These are phyloP conservation scores for Wallacemonas rigidus DNA, from an alignment of 208 protist species.

Conservation along the genomic window DNA sequence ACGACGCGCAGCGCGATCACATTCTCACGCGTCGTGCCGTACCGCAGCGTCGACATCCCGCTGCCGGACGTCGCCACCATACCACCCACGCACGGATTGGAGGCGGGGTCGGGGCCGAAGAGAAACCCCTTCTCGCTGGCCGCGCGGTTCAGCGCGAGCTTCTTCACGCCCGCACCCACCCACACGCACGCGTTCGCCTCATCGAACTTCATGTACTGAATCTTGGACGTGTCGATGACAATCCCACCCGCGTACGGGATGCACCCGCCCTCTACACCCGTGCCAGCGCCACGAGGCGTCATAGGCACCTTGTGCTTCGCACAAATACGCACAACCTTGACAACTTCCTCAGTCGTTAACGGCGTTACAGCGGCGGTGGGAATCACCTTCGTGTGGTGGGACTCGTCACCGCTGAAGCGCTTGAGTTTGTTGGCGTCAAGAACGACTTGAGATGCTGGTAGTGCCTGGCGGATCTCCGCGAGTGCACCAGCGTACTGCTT, in stretches of 20 bases:
- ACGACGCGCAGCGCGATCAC: conserved; percentile 65
- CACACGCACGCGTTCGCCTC: conserved; percentile 58
- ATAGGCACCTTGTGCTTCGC: conserved; percentile 42
- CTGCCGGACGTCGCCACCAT: conserved; percentile 72
- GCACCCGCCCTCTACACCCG: conserved; percentile 50
- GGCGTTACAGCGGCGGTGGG: conserved; percentile 39
- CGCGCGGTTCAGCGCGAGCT: conserved; percentile 42
- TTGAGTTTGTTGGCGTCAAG: conserved; percentile 26
- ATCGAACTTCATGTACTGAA: conserved; percentile 48
- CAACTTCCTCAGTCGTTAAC: conserved; percentile 30
- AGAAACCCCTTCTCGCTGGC: conserved; percentile 35
- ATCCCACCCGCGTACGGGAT: conserved; percentile 61
- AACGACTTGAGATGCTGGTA: conserved; percentile 38
- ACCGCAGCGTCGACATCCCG: conserved; percentile 75
- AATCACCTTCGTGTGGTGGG: conserved; percentile 23
- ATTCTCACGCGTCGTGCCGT: conserved; percentile 88
- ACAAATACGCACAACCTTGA: conserved; percentile 36
- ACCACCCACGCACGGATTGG: conserved; percentile 71
- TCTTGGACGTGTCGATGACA: conserved; percentile 50
- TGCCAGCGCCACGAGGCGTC: conserved; percentile 54
- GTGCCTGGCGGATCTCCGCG: conserved; percentile 22
- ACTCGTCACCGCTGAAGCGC: conserved; percentile 38
- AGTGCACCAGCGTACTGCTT: conserved; percentile 40
- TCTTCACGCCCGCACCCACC: conserved; percentile 68
- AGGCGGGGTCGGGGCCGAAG: conserved; percentile 60